These are phyloP conservation scores for Cyclotella baltica DNA, from an alignment of 108 stramenopile genomes.

Conservation along the genomic window DNA sequence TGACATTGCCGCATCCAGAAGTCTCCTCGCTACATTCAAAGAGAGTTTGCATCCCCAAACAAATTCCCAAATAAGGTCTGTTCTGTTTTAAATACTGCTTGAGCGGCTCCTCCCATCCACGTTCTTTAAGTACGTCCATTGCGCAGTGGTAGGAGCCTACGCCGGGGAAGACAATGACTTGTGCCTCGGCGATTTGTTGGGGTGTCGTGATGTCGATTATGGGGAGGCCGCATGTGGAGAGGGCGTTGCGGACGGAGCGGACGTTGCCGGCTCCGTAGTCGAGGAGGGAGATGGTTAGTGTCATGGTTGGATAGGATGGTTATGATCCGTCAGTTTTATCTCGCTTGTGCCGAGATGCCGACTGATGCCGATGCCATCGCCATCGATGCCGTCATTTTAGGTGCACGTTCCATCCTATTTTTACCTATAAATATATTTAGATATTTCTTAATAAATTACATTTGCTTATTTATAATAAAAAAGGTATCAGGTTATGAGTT, in stretches of 20 bases:
- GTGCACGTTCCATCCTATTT: no score
- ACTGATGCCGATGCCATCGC: no score
- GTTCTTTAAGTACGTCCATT: constrained; percentile 70
- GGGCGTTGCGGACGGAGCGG: constrained; percentile 93
- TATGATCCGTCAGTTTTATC: no score
- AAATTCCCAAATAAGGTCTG: constrained; percentile 96
- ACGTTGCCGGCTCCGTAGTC: constrained; percentile 99
- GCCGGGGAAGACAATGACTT: constrained; percentile 95
- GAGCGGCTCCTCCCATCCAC: constrained; percentile 87
- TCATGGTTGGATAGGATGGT: constrained; percentile 9
- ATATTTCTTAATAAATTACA: no score
- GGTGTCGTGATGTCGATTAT: constrained; percentile 85
- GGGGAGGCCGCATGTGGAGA: constrained; percentile 82
- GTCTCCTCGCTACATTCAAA: constrained; percentile 94
- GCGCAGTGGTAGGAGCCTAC: constrained; percentile 90
- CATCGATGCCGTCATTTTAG: no score
- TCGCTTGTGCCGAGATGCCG: no score
- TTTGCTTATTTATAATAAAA: no score
- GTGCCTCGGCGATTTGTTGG: constrained; percentile 83
- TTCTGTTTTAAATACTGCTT: constrained; percentile 77
- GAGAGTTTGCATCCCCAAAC: constrained; percentile 98
- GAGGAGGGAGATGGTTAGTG: constrained; percentile 86
- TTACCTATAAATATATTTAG: no score
- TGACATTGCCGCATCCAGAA: constrained; percentile 27
- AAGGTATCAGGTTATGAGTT: no score